Evolutionary conservation across 2,329 filamentous ascomycete species (phyloP).

Genomic region (Aspergillus tamarii): DNA sequence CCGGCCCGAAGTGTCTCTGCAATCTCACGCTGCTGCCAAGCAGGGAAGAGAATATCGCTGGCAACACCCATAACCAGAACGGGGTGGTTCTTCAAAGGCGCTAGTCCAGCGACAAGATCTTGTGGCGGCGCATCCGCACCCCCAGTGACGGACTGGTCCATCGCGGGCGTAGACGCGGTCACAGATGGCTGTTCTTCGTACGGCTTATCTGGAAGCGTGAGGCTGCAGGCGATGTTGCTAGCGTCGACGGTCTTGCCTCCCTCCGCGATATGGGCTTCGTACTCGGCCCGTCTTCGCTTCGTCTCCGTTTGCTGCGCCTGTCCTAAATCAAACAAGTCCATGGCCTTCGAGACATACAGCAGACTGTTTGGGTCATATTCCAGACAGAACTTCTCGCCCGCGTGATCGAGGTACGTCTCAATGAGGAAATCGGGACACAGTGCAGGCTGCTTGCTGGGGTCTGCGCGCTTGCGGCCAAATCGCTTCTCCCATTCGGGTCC

Average conservation of each 20-base stretch:
- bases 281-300: constrained; percentile 62
- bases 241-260: constrained; percentile 37
- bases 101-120: constrained; percentile 78
- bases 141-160: constrained; percentile 33
- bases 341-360: constrained; percentile 95
- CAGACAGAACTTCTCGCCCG: constrained; percentile 96
- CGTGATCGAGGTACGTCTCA: constrained; percentile 97
- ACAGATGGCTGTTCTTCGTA: constrained; percentile 82
- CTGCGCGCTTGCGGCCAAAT: constrained; percentile 85
- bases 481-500: constrained; percentile 97
- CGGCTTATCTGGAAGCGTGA: constrained; percentile 79
- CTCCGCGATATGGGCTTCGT: constrained; percentile 60
- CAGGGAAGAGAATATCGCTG: constrained; percentile 94
- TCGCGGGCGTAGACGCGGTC: constrained; percentile 39
- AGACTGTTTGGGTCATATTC: constrained; percentile 96
- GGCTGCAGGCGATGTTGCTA: constrained; percentile 65
- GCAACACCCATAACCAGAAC: constrained; percentile 91
- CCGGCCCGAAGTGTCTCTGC: constrained; percentile 76
- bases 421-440: constrained; percentile 98
- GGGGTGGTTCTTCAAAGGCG: constrained; percentile 72
- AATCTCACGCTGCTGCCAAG: constrained; percentile 96
- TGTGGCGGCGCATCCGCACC: constrained; percentile 61
- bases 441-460: constrained; percentile 82
- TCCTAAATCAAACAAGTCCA: constrained; percentile 96
- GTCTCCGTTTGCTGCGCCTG: constrained; percentile 68